Base-by-base conservation (phyloP, 768 basidiomycete species). In the Galerina marginata region DNA sequence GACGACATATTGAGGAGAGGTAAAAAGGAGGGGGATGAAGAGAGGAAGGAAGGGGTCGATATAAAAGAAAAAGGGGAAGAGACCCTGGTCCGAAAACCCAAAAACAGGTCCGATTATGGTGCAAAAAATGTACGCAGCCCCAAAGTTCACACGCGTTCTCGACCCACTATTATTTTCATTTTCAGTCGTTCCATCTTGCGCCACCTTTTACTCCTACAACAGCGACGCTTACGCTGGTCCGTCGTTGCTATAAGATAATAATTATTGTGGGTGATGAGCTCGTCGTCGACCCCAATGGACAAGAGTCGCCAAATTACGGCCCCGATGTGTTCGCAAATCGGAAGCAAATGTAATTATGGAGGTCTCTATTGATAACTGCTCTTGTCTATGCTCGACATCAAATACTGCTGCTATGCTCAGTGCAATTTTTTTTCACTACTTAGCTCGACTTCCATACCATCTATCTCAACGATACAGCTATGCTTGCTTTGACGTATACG, bases 1-100 rank as follows among this genome's bases (percentile, higher is more conserved):
- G 78, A 81, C 56, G 79, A 81, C 78, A 81, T 81, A 72, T 64
- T 74, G 70, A 68, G 56, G 63, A 58, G 56, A 57, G 65, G 67
- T 53, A 61, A 66, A 62, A 62, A 67, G 56, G 64, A 55, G 43
- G 63, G 56, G 59, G 59, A 62, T 49, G 58, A 57, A 60, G 47
- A 63, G 57, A 15, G 26, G 45, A 47, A 45, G 20, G 9, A 33
- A 43, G 48, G 69, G 66, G 65, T 65, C 66, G 67, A 61, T 68
- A 67, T 69, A 68, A 65, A 64, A 61, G 61, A 63, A 56, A 66
- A 64, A 63, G 64, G 58, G 29, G 44, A 47, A 61, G 50, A 62
- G 65, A 67, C 63, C 64, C 68, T 69, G 70, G 70, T 67, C 70
- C 66, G 63, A 65, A 53, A 58, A 52, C 58, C 65, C 63, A 63